Evolutionary conservation across 169 alveolate species (phyloP), one percentile per base, ranked within the genome.

Genomic region (Eimeria maxima): DNA sequence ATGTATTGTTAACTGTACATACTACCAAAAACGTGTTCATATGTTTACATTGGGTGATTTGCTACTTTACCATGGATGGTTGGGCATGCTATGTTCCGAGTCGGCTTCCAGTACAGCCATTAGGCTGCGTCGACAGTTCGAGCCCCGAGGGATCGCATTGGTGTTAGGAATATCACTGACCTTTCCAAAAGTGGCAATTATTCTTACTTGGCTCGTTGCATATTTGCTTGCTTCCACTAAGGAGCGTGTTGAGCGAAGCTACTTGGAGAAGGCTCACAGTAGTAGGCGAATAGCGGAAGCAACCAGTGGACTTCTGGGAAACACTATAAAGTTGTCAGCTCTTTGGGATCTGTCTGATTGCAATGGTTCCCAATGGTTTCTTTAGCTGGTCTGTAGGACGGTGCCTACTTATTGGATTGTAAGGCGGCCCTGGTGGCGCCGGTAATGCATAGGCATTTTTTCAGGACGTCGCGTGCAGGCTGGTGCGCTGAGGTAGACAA

Each of bases 61-160:
- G 92, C 33, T 8, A n/a, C 33, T 55, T 29, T 22, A 18, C 92
- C 18, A 22, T 84, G 88, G 69, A 18, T 20, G 16, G 44, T 33
- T 27, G 60, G 74, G 92, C 74, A 84, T 55, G 92, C 78, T 44
- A 55, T 38, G 74, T 38, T 63, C 38, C 60, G 74, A 53, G 27
- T 60, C 71, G 69, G 71, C 92, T 57, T 33, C 55, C 74, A 57
- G 78, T 16, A 84, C 88, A 45, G 88, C 65, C 88, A 50, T 47
- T 78, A 45, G 88, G 47, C 83, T 73, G 83, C 88, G 65, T 47
- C 88, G 69, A n/a, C 60, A 45, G 65, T 13, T 44, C 88, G 65
- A 78, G 88, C 45, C 88, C 18, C 88, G n/a, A 11, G 44, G 67
- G 67, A 45, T 11, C 67, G n/a, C 88, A 78, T n/a, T 11, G 14